Evolutionary conservation across 2,329 filamentous ascomycete species (phyloP), one percentile per base, ranked within the genome.

Genomic region (Cadophora malorum): DNA sequence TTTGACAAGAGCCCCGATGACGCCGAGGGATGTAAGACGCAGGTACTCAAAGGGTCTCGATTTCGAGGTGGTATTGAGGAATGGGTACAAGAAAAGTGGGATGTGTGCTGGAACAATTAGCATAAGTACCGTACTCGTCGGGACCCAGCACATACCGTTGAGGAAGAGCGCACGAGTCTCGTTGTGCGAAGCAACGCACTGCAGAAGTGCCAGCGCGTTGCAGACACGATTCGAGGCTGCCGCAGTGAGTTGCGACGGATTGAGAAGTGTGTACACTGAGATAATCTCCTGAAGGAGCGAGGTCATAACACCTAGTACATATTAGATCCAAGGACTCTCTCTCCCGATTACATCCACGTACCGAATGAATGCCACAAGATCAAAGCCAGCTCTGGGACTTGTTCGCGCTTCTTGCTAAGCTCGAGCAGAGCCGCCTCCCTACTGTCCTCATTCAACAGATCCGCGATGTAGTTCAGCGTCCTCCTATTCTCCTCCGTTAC

Each of bases 311-410:
- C 94, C 94, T 97, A 73, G 28, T 72, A 68, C 66, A 64, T 53
- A 66, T 76, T 71, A 72, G 70, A 61, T 68, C 55, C 70, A 64
- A 63, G 47, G 35, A 53, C 35, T 12, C 14, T 38, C 60, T 68
- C 72, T 74, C 69, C n/a, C 23, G 65, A 33, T 16, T n/a, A 62
- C 63, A 47, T 28, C 23, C 62, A 80, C 88, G 72, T 87, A 97
- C 95, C 96, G 77, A 97, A 98, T 3, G 95, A 98, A 80, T 99
- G 96, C 96, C 96, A 99, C 70, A 99, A 84, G 70, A 99, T 97
- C 75, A 99, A 84, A 58, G 96, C 96, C 68, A 99, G 84, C 82
- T 99, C 96, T 0, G 96, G 95, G 19, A 99, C 96, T 81, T 98
- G 96, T 81, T 99, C 96, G 67, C 96, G 86, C 86, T 99, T 99